Base-by-base conservation (phyloP, 768 basidiomycete species). In the Leccinum variicolor region DNA sequence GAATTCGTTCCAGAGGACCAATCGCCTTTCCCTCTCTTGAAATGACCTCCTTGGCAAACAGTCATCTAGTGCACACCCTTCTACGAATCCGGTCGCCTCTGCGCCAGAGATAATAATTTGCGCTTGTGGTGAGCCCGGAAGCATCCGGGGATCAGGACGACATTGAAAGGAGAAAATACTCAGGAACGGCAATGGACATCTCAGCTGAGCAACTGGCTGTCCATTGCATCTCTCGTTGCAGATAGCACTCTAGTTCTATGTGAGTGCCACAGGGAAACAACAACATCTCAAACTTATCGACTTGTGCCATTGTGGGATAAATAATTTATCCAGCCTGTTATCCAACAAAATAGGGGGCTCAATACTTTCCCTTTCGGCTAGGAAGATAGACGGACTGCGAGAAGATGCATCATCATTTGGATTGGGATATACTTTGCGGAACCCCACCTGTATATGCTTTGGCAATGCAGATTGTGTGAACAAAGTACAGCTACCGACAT, bases 31-130 rank as follows among this genome's bases (percentile, higher is more conserved):
- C 75, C 6, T 74, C 78, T 41, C 61, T 60, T 51, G 58, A 75
- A 70, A 61, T 62, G 21, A 75, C 76, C 33, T 66, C 60, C 34
- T 53, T 56, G 13, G 72, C 71, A 53, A 76, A 61, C 39, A 41
- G 39, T 41, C 39, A 4, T 17, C 8, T 64, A 76, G 75, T 52
- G 76, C 69, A 59, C 73, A n/a, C 77, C 63, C 60, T 77, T 77
- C 56, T 61, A 36, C 73, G 64, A 76, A 81, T 14, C 76, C 77
- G 14, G 63, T 60, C 2, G 75, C 72, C 13, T 74, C 67, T 15
- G 73, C 25, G 25, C 41, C 41, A 43, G 3, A 43, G n/a, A 41
- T n/a, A n/a, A 41, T n/a, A 41, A 2, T n/a, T 10, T 41, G n/a
- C 7, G 39, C 39, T 41, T 9, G 59, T 64, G 54, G 70, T 48